Percentiles rank a stretch among this genome's conserved stretches.
phyloP scores from a whole-genome alignment of 73 alveolate species.

The Loxodes magnus region DNA sequence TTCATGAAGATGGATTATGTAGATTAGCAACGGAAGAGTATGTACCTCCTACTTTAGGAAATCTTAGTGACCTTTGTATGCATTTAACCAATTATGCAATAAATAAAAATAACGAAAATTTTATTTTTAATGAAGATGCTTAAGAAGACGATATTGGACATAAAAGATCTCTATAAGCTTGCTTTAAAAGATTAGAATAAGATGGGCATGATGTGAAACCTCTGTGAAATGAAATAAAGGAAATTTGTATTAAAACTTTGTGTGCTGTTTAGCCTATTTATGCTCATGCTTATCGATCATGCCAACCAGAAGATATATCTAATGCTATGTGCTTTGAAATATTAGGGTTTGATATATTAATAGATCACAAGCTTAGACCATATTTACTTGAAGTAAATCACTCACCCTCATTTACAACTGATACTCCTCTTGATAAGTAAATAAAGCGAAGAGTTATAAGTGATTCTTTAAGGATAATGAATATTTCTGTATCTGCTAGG shows the following conservation, averaged over 20 bases:
- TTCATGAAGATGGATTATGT: slow-evolving; percentile 68
- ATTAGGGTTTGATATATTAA: slow-evolving; percentile 49
- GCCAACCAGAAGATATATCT: slow-evolving; percentile 42
- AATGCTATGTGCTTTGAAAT: slow-evolving; percentile 47
- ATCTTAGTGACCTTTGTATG: slow-evolving; percentile 30
- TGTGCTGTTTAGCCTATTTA: slow-evolving; percentile 34
- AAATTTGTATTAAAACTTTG: slow-evolving; percentile 40
- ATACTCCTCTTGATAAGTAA: slow-evolving; percentile 49
- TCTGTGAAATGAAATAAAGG: slow-evolving; percentile 30
- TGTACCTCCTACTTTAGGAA: slow-evolving; percentile 22
- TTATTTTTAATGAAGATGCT: slow-evolving; percentile 28
- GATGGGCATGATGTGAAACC: slow-evolving; percentile 30
- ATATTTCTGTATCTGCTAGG: slow-evolving; percentile 12
- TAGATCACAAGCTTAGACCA: slow-evolving; percentile 41
- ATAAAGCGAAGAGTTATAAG: slow-evolving; percentile 34
- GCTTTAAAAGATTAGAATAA: slow-evolving; percentile 14
- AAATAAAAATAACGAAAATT: slow-evolving; percentile 33
- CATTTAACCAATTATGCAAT: slow-evolving; percentile 46
- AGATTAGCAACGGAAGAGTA: slow-evolving; percentile 44
- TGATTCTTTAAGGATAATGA: slow-evolving; percentile 36
- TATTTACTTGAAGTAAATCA: slow-evolving; percentile 60
- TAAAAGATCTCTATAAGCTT: slow-evolving; percentile 28
- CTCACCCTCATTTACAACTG: slow-evolving; percentile 58
- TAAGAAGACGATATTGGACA: slow-evolving; percentile 37
- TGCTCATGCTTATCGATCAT: slow-evolving; percentile 38